Base-by-base conservation (phyloP, 2,329 filamentous ascomycete genomes). In the Fusarium nurragi region DNA sequence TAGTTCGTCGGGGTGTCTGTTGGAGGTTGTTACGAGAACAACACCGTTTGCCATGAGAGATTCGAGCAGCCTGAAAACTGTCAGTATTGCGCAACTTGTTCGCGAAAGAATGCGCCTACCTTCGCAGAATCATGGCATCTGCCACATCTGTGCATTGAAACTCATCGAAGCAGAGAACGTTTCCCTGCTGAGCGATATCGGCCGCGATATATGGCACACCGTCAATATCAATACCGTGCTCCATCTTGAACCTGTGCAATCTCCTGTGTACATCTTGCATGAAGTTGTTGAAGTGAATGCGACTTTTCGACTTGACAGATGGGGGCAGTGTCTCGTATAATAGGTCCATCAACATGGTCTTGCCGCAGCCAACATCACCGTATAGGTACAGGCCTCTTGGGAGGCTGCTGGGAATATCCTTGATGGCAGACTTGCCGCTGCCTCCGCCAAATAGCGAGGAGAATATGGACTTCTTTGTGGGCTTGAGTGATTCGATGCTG, bases 281-380 rank as follows among this genome's bases (percentile, higher is more conserved):
- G 82, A 99, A 99, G 77, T 97, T 97, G 82, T 98, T 93, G 79
- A 99, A 99, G 81, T 99, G 95, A 73, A 99, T 97, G 44, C 95
- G 86, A 43, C 90, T 96, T 81, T 97, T 97, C 28, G 88, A 87
- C 55, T 83, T 85, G 66, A 98, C 93, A 59, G 90, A 90, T 16
- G 81, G 76, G 0, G 95, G 95, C 21, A 98, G 81, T 0, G 94
- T 97, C 66, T 98, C 94, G 80, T 94, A 97, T 77, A 98, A 97
- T 46, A 99, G 83, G 75, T 99, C 94, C 95, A 99, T 99, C 74
- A 99, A 83, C 95, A 99, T 99, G 4, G 95, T 99, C 84, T 99
- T 99, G 63, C 95, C 95, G 72, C 93, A 96, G 37, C 95, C 95
- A 3, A 99, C 95, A 76, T 99, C 95, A 57, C 95, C 95, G 73